These are phyloP conservation scores for Pascua guehoae DNA, from an alignment of 1,284 basidiomycete genomes.

Conservation along the genomic window DNA sequence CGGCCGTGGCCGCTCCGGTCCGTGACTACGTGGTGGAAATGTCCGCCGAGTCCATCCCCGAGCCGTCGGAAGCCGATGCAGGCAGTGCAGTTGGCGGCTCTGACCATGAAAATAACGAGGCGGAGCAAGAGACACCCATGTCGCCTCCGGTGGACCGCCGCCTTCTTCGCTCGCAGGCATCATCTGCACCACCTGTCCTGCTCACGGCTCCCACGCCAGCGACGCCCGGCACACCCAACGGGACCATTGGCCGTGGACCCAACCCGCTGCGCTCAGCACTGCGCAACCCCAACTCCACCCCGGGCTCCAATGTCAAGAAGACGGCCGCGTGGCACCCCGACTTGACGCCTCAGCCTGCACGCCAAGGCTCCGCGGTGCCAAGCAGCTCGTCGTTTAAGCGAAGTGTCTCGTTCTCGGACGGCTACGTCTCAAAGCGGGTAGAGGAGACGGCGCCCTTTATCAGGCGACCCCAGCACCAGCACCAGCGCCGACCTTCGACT, in stretches of 20 bases:
- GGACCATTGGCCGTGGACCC: neutral
- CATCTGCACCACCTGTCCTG: slow-evolving; percentile 23
- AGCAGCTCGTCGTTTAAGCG: slow-evolving; percentile 52
- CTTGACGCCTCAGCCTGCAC: slow-evolving; percentile 27
- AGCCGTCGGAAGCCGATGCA: no score
- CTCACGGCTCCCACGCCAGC: slow-evolving; percentile 17
- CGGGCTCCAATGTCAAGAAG: slow-evolving; percentile 47
- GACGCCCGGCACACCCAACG: slow-evolving; percentile 9
- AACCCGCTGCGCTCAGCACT: slow-evolving; percentile 39
- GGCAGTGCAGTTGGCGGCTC: no score
- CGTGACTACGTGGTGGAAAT: no score
- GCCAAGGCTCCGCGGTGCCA: slow-evolving; percentile 9
- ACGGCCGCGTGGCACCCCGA: slow-evolving; percentile 40
- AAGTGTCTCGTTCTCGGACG: slow-evolving; percentile 92
- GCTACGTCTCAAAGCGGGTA: slow-evolving; percentile 52
- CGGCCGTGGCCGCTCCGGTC: no score
- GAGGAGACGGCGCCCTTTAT: neutral
- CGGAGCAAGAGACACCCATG: no score
- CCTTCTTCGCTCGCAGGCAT: no score
- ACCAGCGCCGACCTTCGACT: slow-evolving; percentile 14
- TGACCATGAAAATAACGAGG: no score
- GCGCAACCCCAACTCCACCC: slow-evolving; percentile 38
- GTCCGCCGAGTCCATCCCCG: no score
- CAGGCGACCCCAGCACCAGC: neutral
- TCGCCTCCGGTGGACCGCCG: no score